Evolutionary conservation across 331 rosid genomes (phyloP).

Genomic region (Ulmus americana): DNA sequence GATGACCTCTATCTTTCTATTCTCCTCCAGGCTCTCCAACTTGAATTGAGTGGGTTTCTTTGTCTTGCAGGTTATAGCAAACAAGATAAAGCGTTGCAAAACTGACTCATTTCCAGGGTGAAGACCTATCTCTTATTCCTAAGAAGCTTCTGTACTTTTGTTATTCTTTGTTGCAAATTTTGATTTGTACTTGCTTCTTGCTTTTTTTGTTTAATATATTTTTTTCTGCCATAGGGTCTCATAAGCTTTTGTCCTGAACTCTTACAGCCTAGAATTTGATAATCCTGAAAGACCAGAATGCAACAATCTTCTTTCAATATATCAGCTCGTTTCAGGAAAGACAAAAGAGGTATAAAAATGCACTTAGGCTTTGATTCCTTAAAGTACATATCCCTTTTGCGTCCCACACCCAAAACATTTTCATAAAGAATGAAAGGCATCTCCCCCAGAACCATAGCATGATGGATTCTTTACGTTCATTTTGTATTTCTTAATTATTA

Average conservation of each 20-base stretch:
- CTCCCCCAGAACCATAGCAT: too few species aligned
- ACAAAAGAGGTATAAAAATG: conserved; percentile 63
- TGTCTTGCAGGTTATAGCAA: conserved; percentile 66
- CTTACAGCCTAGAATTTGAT: conserved; percentile 72
- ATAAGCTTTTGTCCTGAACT: conserved; percentile 23
- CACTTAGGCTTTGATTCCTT: neutral
- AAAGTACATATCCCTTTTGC: neutral
- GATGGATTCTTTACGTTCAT: too few species aligned
- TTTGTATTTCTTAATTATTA: neutral
- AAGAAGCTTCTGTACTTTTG: conserved; percentile 22
- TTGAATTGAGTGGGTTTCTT: conserved; percentile 31
- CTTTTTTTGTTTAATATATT: conserved; percentile 1
- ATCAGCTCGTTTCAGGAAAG: conserved; percentile 71
- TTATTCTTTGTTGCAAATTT: conserved; percentile 3
- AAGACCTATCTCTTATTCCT: conserved; percentile 29
- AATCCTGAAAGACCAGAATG: conserved; percentile 96
- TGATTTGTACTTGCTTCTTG: neutral
- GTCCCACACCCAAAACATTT: too few species aligned
- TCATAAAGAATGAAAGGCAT: too few species aligned
- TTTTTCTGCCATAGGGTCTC: conserved; percentile 17
- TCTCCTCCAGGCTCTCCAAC: conserved; percentile 21
- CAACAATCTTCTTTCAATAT: conserved; percentile 85
- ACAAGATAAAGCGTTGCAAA: conserved; percentile 97
- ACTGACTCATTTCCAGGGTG: conserved; percentile 84
- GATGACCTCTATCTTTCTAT: conserved; percentile 14